Base-by-base conservation (phyloP, 2,329 filamentous ascomycete genomes). In the Aureobasidium uvarum region DNA sequence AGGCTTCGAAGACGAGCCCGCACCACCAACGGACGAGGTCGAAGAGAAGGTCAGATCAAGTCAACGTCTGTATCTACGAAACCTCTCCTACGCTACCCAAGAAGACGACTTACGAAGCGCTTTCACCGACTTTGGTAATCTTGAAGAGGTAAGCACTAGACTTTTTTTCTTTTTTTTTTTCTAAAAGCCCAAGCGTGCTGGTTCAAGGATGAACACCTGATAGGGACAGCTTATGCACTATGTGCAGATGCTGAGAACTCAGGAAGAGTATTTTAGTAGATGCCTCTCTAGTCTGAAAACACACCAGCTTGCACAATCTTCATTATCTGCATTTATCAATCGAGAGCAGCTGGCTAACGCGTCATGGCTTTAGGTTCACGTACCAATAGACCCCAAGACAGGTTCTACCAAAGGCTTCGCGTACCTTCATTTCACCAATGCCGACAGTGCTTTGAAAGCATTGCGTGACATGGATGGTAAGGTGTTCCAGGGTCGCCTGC, bases 251-350 rank as follows among this genome's bases (percentile, higher is more conserved):
- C 96, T 93, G 90, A 86, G 72, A 75, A 83, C 92, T 86, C 58
- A 88, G 89, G 89, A 88, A 92, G 88, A 91, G 85, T 90, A 95
- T 96, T 96, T 96, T 99, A 97, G 95, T 99, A 99, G 94, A 98
- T 96, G 91, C 91, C 90, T 93, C 88, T 92, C 89, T 79, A 82
- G 85, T 87, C 92, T 95, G 89, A 93, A 80, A 65, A 31, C 14
- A 50, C 41, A 25, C 46, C 50, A 59, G 51, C 43, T 39, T 33
- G 33, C 45, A 46, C 20, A 43, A 48, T 14, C 31, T 46, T 25
- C 36, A 18, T 54, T n/a, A 36, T 39, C 60, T 67, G 51, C 46
- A 60, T 38, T 50, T 14, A 48, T 31, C 20, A 41, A 56, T 18
- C 23, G 14, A 33, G n/a, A 59, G 28, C 25, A 46, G 50, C 64